Conservation (phyloP, 129 eudicot genomes). For the Artemisia tridentata region DNA sequence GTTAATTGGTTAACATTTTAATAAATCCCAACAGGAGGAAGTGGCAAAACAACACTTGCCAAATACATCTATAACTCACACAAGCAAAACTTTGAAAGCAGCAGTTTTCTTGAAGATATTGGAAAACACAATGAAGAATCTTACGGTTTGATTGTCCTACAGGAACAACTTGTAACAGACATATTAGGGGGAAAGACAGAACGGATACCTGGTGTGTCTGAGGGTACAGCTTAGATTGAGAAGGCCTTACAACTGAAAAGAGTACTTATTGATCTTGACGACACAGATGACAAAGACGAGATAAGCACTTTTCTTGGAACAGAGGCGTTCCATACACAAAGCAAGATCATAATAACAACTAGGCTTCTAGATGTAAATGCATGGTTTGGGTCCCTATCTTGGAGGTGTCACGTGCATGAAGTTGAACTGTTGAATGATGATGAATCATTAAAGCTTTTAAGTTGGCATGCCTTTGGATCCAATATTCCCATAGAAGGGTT, state of each 20-base stretch:
- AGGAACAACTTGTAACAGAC: neutral
- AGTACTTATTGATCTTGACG: neutral
- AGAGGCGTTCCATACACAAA: neutral
- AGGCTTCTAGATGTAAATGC: neutral
- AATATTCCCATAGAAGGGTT: neutral
- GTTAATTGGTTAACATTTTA: too few relatives aligned
- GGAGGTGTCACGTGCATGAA: neutral
- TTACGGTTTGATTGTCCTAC: neutral
- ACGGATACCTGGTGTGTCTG: neutral
- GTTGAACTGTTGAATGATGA: too few relatives aligned
- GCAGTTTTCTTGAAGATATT: neutral
- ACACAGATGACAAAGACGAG: neutral
- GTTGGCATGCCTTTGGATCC: neutral
- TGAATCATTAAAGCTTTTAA: too few relatives aligned
- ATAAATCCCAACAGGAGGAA: too few relatives aligned
- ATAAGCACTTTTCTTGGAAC: neutral
- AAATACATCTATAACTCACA: neutral
- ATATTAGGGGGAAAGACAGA: neutral
- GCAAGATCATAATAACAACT: slow-evolving; percentile 2
- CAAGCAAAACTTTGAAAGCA: neutral
- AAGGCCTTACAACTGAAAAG: neutral
- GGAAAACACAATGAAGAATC: neutral
- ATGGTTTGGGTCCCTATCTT: neutral
- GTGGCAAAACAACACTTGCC: slow-evolving; percentile 15
- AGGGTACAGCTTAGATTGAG: neutral